A percentile compares a stretch with the other conserved stretches of the same genome.
These are phyloP conservation scores for Holtermannia corniformis DNA, from an alignment of 768 basidiomycete species.

Conservation along the genomic window DNA sequence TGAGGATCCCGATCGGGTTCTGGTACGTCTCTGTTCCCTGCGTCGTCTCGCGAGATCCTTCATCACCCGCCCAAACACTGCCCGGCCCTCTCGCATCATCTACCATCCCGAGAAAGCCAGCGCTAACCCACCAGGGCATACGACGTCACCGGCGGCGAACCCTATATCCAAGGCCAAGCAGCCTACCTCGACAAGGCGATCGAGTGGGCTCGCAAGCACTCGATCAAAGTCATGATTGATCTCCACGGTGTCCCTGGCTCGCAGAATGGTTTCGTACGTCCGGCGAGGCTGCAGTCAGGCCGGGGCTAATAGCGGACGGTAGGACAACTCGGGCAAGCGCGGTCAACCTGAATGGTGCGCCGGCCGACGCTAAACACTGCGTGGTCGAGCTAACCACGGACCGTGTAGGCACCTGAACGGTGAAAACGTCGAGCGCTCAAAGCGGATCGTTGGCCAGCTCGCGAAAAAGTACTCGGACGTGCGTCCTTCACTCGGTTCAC, in stretches of 20 bases:
- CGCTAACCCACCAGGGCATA: slow-evolving; percentile 23
- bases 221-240: slow-evolving; percentile 39
- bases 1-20: slow-evolving; percentile 37
- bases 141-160: slow-evolving; percentile 33
- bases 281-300: background rate
- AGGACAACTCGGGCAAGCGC: slow-evolving; percentile 36
- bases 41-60: no score
- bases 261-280: slow-evolving; percentile 38
- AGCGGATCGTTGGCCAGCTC: slow-evolving; percentile 23
- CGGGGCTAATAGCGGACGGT: background rate
- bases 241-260: slow-evolving; percentile 38
- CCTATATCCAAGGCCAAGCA: slow-evolving; percentile 36
- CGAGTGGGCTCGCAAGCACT: slow-evolving; percentile 35
- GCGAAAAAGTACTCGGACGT: slow-evolving; percentile 34
- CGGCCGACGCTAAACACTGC: background rate
- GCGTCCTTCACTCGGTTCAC: no score
- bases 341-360: slow-evolving; percentile 30
- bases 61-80: no score
- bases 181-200: slow-evolving; percentile 39
- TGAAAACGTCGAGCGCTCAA: slow-evolving; percentile 31
- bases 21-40: slow-evolving; percentile 11
- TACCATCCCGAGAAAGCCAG: no score
- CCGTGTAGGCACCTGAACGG: slow-evolving; percentile 16
- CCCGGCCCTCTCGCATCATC: no score
- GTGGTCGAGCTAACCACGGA: no score